Percentiles rank a stretch among this genome's conserved stretches.
phyloP scores from a whole-genome alignment of 768 basidiomycete species.

The Lactarius sp. region DNA sequence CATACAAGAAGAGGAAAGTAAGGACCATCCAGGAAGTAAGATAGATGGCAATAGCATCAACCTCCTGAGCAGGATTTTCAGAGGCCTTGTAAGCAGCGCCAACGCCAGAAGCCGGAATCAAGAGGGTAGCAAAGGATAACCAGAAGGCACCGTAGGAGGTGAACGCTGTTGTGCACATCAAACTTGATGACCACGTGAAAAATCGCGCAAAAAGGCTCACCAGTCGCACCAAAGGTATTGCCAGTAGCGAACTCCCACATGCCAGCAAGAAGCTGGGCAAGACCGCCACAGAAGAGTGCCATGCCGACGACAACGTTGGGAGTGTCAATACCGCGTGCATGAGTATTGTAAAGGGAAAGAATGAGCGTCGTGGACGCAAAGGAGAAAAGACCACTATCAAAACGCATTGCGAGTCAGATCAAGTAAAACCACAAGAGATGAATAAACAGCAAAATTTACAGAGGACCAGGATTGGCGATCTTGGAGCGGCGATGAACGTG shows the following conservation, averaged over 20 bases:
- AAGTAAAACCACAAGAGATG: conserved; percentile 9
- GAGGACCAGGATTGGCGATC: conserved; percentile 34
- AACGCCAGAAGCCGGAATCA: conserved; percentile 68
- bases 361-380: conserved; percentile 84
- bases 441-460: conserved; percentile 35
- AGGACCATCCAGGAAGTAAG: conserved; percentile 70
- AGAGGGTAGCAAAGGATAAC: conserved; percentile 73
- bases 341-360: conserved; percentile 67
- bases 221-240: conserved; percentile 68
- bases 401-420: conserved; percentile 41
- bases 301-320: conserved; percentile 81
- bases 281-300: conserved; percentile 81
- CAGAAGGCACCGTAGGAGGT: conserved; percentile 83
- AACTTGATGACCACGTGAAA: not conserved
- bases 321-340: conserved; percentile 44
- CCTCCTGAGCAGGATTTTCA: conserved; percentile 34
- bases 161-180: conserved; percentile 48
- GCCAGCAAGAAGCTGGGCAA: conserved; percentile 81
- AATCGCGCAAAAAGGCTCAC: conserved; percentile 37
- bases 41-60: conserved; percentile 67
- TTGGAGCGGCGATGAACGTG: not conserved
- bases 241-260: conserved; percentile 66
- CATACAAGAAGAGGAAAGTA: conserved; percentile 64
- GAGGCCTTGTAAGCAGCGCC: conserved; percentile 42
- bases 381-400: conserved; percentile 69